Evolutionary conservation across 2,329 filamentous ascomycete genomes (phyloP), one percentile per base, ranked within the genome.

Genomic region (Pseudocercospora ulei): DNA sequence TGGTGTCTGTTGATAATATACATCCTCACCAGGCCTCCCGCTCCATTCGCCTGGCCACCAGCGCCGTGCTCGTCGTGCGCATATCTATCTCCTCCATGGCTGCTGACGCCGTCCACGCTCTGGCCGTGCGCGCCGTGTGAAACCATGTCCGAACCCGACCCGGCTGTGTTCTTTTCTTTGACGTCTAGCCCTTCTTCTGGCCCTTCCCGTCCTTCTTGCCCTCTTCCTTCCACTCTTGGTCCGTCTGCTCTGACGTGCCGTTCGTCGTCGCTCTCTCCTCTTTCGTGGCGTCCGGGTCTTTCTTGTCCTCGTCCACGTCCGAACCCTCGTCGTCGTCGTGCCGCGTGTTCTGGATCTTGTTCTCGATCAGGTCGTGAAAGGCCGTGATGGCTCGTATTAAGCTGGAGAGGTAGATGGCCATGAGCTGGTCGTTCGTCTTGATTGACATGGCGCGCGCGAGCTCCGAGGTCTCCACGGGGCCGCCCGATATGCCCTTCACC

Each of bases 321-420:
- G 70, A 74, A 54, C 96, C 88, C 67, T 88, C 88, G 58, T 98
- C 90, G 59, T 96, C 90, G 58, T 92, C 82, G 62, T 92, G 84
- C 66, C 96, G 87, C 62, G 88, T 76, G 67, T 98, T 98, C 69
- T 96, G 88, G 53, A 96, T 95, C 75, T 98, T 98, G 71, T 98
- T 98, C 70, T 98, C 90, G 52, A 98, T 98, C 52, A 98, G 68
- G 61, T 98, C 90, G 63, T 98, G 90, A 79, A 96, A 98, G 5
- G 90, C 90, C 7, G 90, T 96, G 59, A 98, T 98, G 41, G 90
- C 90, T 46, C 90, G 76, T 65, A 98, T 96, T 69, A 96, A 69
- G 68, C 84, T 93, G 67, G 84, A 93, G 38, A 98, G 72, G 65
- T 98, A 98, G 62, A 98, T 96, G 36, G 87, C 78, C 83, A 98